Conservation (phyloP, 2,329 filamentous ascomycete genomes). For the Claviceps purpurea region DNA sequence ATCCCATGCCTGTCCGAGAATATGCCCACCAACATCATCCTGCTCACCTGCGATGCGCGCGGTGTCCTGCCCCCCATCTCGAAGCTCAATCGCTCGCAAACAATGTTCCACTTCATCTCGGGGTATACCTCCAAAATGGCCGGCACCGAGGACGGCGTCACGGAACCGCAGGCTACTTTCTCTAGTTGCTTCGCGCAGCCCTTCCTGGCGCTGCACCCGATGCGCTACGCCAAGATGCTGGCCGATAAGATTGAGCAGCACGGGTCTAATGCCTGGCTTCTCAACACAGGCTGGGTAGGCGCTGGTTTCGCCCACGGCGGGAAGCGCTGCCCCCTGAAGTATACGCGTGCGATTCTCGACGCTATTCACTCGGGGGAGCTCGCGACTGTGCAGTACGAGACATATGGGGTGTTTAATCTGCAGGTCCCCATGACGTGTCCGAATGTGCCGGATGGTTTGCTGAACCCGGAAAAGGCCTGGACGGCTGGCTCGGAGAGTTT, state of each 20-base stretch:
- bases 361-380: slow-evolving; percentile 96
- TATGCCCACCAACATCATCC: slow-evolving; percentile 94
- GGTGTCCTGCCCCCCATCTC: slow-evolving; percentile 96
- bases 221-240: slow-evolving; percentile 98
- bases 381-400: slow-evolving; percentile 85
- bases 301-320: slow-evolving; percentile 82
- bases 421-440: slow-evolving; percentile 86
- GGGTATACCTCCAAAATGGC: slow-evolving; percentile 99
- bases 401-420: slow-evolving; percentile 93
- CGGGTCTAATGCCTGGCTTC: slow-evolving; percentile 92
- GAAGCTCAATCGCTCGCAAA: slow-evolving; percentile 86
- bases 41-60: slow-evolving; percentile 93
- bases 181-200: slow-evolving; percentile 98
- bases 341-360: slow-evolving; percentile 95
- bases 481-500: slow-evolving; percentile 71
- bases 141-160: slow-evolving; percentile 92
- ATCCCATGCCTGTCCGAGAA: slow-evolving; percentile 80
- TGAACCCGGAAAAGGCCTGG: slow-evolving; percentile 93
- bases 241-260: slow-evolving; percentile 95
- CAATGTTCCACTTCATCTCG: slow-evolving; percentile 99
- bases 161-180: slow-evolving; percentile 96
- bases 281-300: slow-evolving; percentile 97
- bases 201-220: slow-evolving; percentile 96
- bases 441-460: slow-evolving; percentile 76
- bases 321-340: slow-evolving; percentile 96